Conservation (phyloP, 1,284 basidiomycete genomes). For the Chiua sp. region DNA sequence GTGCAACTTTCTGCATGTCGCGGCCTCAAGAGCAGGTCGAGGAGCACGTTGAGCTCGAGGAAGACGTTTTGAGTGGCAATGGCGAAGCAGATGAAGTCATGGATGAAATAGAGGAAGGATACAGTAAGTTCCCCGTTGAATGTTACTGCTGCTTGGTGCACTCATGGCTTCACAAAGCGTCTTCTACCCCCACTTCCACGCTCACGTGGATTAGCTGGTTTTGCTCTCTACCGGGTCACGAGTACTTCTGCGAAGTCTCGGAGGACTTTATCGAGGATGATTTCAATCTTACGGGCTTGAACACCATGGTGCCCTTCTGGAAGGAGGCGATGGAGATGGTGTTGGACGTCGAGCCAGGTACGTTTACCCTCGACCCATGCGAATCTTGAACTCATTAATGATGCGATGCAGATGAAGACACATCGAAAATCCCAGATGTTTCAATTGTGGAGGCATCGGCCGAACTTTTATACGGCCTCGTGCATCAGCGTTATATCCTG, state of each 20-base stretch:
- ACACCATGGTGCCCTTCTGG: constrained; percentile 97
- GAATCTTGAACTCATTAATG: constrained; percentile 15
- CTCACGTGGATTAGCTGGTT: constrained; percentile 99
- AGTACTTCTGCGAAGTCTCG: constrained; percentile 98
- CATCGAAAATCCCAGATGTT: constrained; percentile 91
- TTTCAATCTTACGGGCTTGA: constrained; percentile 98
- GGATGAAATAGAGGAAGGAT: constrained; percentile 74
- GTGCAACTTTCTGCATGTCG: constrained; percentile 48
- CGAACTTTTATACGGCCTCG: constrained; percentile 96
- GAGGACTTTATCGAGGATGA: constrained; percentile 99
- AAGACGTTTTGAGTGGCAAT: constrained; percentile 54
- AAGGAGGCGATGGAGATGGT: constrained; percentile 99
- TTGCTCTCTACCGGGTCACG: constrained; percentile 97
- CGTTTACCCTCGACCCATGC: constrained; percentile 36
- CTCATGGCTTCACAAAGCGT: constrained; percentile 53
- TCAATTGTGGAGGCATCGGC: constrained; percentile 98
- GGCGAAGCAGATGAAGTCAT: constrained; percentile 70
- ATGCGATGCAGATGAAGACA: constrained; percentile 80
- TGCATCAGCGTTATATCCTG: constrained; percentile 97
- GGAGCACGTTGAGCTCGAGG: constrained; percentile 53
- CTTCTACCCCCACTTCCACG: constrained; percentile 84
- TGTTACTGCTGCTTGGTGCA: constrained; percentile 13
- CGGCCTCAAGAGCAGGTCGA: constrained; percentile 50
- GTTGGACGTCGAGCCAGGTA: constrained; percentile 98
- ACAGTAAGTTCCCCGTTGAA: constrained; percentile 56